Evolutionary conservation across 2,329 filamentous ascomycete genomes (phyloP).

Genomic region (Piedraia hortae): DNA sequence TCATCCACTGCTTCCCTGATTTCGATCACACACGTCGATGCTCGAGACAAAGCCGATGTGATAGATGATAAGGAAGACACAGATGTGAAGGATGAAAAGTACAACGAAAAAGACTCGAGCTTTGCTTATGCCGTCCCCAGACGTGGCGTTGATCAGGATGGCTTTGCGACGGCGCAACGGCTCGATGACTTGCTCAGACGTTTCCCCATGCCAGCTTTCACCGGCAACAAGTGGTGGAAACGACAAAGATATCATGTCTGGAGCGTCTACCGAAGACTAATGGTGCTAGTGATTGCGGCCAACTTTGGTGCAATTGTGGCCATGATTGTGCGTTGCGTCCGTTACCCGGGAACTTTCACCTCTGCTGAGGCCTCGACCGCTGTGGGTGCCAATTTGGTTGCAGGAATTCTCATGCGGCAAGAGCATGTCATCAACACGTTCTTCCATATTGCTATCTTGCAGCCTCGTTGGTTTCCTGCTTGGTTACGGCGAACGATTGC

Average conservation of each 20-base stretch:
- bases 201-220: conserved; percentile 6
- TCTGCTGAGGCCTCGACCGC: conserved; percentile 11
- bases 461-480: conserved; percentile 13
- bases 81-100: background rate
- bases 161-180: conserved; percentile 6
- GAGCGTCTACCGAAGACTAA: conserved; percentile 10
- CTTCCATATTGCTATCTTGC: conserved; percentile 10
- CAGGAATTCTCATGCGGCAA: conserved; percentile 14
- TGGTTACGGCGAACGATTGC: conserved; percentile 12
- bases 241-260: conserved; percentile 10
- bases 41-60: background rate
- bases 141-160: conserved; percentile 1
- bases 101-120: background rate
- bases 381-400: conserved; percentile 11
- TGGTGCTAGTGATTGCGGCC: conserved; percentile 7
- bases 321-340: too few relatives aligned
- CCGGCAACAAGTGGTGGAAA: conserved; percentile 4
- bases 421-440: conserved; percentile 16
- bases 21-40: background rate
- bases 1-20: too few relatives aligned
- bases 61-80: background rate
- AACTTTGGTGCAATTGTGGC: conserved; percentile 8
- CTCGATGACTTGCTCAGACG: conserved; percentile 4
- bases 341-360: conserved; percentile 1
- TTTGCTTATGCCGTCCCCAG: background rate